Base-by-base conservation (phyloP, 164 flowering plant species). In the Litsea cubeba region DNA sequence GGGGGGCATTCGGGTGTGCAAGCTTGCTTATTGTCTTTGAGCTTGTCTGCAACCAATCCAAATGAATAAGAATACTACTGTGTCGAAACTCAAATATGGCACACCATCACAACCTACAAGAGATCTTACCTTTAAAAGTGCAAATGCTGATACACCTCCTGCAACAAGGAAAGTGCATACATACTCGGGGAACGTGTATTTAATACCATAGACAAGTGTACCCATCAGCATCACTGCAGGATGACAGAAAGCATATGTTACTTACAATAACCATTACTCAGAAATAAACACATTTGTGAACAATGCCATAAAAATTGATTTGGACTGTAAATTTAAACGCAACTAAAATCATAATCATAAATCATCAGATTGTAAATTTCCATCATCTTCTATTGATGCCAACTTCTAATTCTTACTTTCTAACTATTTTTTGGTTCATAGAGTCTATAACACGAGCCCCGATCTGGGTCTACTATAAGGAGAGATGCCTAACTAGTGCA, bases 181-280 rank as follows among this genome's bases (percentile, higher is more conserved):
- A 77, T 93, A 95, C 80, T 95, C 99, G 1, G 95, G 91, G 65
- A 91, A 46, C 50, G 95, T 83, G 78, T 95, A 95, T 82, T 89
- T 84, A 65, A 90, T 90, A 46, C 97, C 95, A 80, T 95, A 95
- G 65, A 95, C 93, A 40, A 95, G 77, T 24, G 98, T 78, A 58
- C 99, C 97, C 96, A 91, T 92, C 82, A 93, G 77, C 99, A 95
- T 93, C 75, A 95, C 99, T 95, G 90, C 86, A 83, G 74, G 32
- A 62, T 26, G 68, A 17, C 69, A 66, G 35, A 66, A 76, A 65
- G 50, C 28, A 46, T 30, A 15, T n/a, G 66, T 35, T 65, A 77
- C 40, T 50, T 23, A 78, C 20, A 26, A 50, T 50, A 69, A 65
- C 35, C 50, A 58, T 65, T 40, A 70, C 12, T 64, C 63, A 18